Base-by-base conservation (phyloP, 345 rosid species). In the Anastatica hierochuntica region DNA sequence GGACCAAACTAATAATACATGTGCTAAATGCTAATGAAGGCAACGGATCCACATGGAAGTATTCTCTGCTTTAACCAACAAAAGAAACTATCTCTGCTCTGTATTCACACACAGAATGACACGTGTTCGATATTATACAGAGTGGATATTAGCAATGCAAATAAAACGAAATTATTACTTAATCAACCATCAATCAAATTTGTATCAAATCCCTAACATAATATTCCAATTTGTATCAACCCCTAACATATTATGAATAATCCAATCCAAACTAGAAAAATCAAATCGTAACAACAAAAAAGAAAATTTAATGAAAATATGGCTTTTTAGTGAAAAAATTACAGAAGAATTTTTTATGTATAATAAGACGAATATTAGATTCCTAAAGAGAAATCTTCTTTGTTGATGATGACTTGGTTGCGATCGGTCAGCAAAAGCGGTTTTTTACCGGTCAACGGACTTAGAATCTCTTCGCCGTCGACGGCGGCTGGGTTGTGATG, bases 391-490 rank as follows among this genome's bases (percentile, higher is more conserved):
- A 67, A 42, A 60, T 60, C 57, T 60, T 67, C 46, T 46, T 67
- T 60, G 2, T 67, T 47, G 72, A 60, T 47, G 72, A 60, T 60
- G 67, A 53, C 67, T 47, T 60, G 61, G 46, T 60, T 51, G 29
- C 26, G 68, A 62, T 56, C 55, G 53, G 74, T 67, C 30, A 72
- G 53, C 45, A 77, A 67, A 68, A 71, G 73, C 33, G 83, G 88
- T 58, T 79, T 86, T 75, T 90, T 88, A 7, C 69, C 68, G 10
- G 92, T 77, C 70, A 70, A 63, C 9, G 88, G 95, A 53, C 83
- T 71, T 56, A 79, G 74, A 49, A 80, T 88, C 67, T 88, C 96
- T 59, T 80, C 72, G 41, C 76, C 84, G 31, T 16, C 55, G 64
- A 76, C 84, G 31, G 17, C 55, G 64, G 43, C 23, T 3, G 56